A percentile compares a stretch with the other conserved stretches of the same genome.
phyloP scores from a whole-genome alignment of 31 red algal species.

The Bonnemaisonia californica region DNA sequence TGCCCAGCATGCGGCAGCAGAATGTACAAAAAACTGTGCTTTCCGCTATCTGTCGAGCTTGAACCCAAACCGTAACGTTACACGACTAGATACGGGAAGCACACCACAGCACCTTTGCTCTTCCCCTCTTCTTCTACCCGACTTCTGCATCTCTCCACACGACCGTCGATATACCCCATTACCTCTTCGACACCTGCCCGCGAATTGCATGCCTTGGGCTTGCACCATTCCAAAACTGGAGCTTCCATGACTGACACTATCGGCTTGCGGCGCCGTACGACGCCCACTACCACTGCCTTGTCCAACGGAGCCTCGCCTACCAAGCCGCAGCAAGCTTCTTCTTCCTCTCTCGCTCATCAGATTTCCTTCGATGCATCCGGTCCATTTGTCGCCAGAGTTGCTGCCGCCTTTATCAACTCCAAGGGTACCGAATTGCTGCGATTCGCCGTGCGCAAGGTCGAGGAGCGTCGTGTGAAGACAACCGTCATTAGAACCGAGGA shows the following conservation, averaged over 20 bases:
- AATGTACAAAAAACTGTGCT: too few relatives aligned
- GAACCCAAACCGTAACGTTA: too few relatives aligned
- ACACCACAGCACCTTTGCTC: too few relatives aligned
- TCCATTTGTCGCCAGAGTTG: slow-evolving; percentile 38
- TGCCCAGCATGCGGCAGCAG: too few relatives aligned
- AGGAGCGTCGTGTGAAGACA: slow-evolving; percentile 34
- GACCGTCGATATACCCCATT: too few relatives aligned
- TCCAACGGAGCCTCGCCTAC: not conserved
- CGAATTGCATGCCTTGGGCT: too few relatives aligned
- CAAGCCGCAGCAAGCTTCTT: not conserved
- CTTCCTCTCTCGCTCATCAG: slow-evolving; percentile 10
- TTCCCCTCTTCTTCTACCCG: too few relatives aligned
- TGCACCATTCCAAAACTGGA: too few relatives aligned
- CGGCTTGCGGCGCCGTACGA: not conserved
- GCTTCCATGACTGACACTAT: not conserved
- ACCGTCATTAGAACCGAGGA: slow-evolving; percentile 25
- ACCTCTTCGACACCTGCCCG: too few relatives aligned
- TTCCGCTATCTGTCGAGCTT: too few relatives aligned
- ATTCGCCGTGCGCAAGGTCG: slow-evolving; percentile 63
- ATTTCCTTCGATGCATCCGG: not conserved
- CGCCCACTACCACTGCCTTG: not conserved
- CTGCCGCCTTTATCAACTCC: slow-evolving; percentile 57
- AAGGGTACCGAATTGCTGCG: slow-evolving; percentile 66
- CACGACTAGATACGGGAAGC: too few relatives aligned
- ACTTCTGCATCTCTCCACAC: too few relatives aligned